Base-by-base conservation (phyloP, 2,329 filamentous ascomycete genomes). In the Aspergillus alliaceus region DNA sequence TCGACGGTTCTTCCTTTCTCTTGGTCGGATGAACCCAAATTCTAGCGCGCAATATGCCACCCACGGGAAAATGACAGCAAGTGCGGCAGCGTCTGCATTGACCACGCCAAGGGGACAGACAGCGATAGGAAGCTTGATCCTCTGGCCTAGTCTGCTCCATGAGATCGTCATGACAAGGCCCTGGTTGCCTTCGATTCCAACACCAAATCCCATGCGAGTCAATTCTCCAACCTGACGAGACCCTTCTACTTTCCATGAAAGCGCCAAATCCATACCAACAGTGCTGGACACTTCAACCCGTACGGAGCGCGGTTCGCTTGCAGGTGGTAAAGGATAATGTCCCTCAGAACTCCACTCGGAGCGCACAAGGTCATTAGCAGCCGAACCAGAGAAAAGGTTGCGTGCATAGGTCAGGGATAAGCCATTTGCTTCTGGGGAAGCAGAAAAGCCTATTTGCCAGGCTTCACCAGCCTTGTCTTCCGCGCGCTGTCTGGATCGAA, bases 331-430 rank as follows among this genome's bases (percentile, higher is more conserved):
- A 3, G 72, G 68, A 53, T 71, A 69, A 57, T 77, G 71, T 5
- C 73, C 75, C 42, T 77, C 75, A 6, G 71, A 67, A 51, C 67
- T 77, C 75, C 75, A 78, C 63, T 76, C 73, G 3, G 74, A 74
- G 37, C 66, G 72, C 6, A 68, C 59, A 15, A 64, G 64, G 12
- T 75, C 66, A 46, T 71, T 67, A 3, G 67, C 62, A 4, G 71
- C 55, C 27, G 66, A 69, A 6, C 72, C 69, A 2, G 69, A 71
- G 47, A 78, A 78, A 18, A 78, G 37, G 37, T 72, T 76, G 9
- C 74, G 66, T 5, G 66, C 68, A 58, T 78, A 77, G 27, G 56
- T 70, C 27, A 75, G 51, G 2, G 67, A 62, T 31, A 78, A n/a
- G 6, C 63, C 66, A 4, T 64, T 67, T 15, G 59, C 63, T 3